A percentile compares a stretch with the other conserved stretches of the same genome.
Conservation (phyloP, 164 flowering plant species). For the Cinnamomum micranthum region DNA sequence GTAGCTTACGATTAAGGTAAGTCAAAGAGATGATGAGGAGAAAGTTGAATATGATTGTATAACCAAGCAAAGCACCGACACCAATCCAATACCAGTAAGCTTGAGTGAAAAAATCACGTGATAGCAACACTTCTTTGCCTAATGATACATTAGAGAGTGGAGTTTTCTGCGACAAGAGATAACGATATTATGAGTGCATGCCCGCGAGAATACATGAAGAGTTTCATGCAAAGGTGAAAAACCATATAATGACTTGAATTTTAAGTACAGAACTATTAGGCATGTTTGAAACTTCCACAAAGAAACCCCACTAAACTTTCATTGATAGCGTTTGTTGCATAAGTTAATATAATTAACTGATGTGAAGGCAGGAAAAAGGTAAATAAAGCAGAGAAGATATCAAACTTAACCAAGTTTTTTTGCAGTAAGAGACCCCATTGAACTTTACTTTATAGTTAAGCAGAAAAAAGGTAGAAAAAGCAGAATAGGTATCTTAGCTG, state of each 20-base stretch:
- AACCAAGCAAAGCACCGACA: slow-evolving; percentile 82
- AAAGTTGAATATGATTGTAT: slow-evolving; percentile 61
- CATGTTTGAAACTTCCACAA: too few species aligned
- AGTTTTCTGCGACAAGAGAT: slow-evolving; percentile 40
- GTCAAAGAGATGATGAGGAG: slow-evolving; percentile 71
- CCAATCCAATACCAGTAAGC: slow-evolving; percentile 99
- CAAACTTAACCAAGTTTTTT: too few species aligned
- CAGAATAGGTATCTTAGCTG: background rate
- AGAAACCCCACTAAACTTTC: too few species aligned
- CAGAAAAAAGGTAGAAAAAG: background rate
- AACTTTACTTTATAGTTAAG: too few species aligned
- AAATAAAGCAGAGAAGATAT: too few species aligned
- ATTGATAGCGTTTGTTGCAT: too few species aligned
- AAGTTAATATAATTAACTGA: too few species aligned
- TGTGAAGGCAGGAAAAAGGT: too few species aligned
- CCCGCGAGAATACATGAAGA: background rate
- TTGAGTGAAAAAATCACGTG: slow-evolving; percentile 66
- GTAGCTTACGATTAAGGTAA: slow-evolving; percentile 78
- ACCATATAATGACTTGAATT: background rate
- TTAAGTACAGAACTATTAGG: too few species aligned
- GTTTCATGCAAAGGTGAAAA: background rate
- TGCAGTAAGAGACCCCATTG: too few species aligned
- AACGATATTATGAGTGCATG: background rate
- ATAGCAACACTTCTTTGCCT: slow-evolving; percentile 59
- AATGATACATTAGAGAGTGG: slow-evolving; percentile 38